phyloP scores from a whole-genome alignment of 352 stramenopile species.

The Pythium phragmiticola region DNA sequence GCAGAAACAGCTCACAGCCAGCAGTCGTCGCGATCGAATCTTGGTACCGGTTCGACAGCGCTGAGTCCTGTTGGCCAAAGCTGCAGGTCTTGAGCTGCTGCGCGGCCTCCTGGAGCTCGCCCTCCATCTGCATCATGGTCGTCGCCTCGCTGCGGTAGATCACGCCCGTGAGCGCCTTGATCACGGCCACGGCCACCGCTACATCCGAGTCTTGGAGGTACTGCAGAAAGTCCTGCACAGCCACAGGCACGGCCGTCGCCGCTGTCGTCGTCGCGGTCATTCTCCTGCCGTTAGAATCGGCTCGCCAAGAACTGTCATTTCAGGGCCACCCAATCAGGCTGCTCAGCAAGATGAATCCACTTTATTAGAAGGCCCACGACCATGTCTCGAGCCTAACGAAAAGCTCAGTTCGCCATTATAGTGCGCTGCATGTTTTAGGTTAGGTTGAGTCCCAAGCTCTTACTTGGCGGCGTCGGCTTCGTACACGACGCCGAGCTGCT shows the following conservation, averaged over 20 bases:
- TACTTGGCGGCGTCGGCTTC: constrained; percentile 30
- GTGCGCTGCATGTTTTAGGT: constrained; percentile 11
- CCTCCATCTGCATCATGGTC: constrained; percentile 96
- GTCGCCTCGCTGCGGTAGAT: constrained; percentile 89
- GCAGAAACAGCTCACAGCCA: constrained; percentile 93
- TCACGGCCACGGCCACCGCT: constrained; percentile 91
- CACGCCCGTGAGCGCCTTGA: constrained; percentile 92
- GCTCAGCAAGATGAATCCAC: constrained; percentile 4
- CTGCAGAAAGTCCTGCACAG: constrained; percentile 73
- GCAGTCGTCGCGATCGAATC: constrained; percentile 90
- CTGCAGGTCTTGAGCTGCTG: constrained; percentile 64
- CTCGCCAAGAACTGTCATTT: neutral
- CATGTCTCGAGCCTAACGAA: neutral
- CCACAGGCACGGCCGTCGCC: constrained; percentile 21
- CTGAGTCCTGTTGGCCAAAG: constrained; percentile 34
- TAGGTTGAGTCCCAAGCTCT: neutral
- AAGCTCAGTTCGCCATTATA: constrained; percentile 6
- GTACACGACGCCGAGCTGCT: constrained; percentile 59
- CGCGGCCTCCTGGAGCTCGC: constrained; percentile 88
- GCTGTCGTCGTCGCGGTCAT: constrained; percentile 4
- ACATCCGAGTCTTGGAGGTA: constrained; percentile 75
- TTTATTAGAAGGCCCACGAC: constrained; percentile 22
- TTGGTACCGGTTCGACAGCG: constrained; percentile 49
- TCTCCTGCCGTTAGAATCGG: neutral
- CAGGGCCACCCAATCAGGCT: constrained; percentile 19